Evolutionary conservation across 2,329 filamentous ascomycete genomes (phyloP).

Genomic region (Metarhizium sp.): DNA sequence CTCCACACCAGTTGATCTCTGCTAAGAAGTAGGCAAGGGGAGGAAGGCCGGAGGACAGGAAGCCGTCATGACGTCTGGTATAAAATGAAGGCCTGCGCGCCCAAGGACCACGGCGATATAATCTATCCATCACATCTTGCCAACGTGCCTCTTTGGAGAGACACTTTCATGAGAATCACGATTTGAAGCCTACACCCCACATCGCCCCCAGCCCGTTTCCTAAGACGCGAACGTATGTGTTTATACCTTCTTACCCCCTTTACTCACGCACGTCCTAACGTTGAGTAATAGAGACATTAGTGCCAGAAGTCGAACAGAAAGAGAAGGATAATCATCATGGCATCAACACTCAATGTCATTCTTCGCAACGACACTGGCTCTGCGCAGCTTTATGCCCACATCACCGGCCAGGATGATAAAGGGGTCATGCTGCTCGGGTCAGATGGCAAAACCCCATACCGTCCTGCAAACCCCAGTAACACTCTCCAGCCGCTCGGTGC

Average conservation of each 20-base stretch:
- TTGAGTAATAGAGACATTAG: background rate
- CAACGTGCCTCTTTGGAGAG: too few relatives aligned
- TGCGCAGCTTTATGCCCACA: slow-evolving; percentile 50
- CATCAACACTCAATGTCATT: slow-evolving; percentile 41
- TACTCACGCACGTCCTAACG: background rate
- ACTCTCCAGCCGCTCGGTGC: slow-evolving; percentile 40
- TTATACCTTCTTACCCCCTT: too few relatives aligned
- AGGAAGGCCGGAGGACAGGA: too few relatives aligned
- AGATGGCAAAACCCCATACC: slow-evolving; percentile 58
- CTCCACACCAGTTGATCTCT: background rate
- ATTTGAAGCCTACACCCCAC: too few relatives aligned
- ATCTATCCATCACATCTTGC: too few relatives aligned
- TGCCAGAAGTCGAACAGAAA: background rate
- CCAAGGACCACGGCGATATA: background rate
- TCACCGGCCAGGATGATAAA: slow-evolving; percentile 55
- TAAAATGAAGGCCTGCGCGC: background rate
- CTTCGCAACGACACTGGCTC: slow-evolving; percentile 58
- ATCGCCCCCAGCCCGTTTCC: too few relatives aligned
- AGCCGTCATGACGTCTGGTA: background rate
- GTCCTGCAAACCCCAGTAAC: slow-evolving; percentile 47
- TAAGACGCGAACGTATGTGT: too few relatives aligned
- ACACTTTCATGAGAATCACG: too few relatives aligned
- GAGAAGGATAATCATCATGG: slow-evolving; percentile 5
- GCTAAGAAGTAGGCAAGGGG: background rate
- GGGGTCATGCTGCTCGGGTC: slow-evolving; percentile 52